These are phyloP conservation scores for Austroboletus niveus DNA, from an alignment of 1,284 basidiomycete genomes.

Conservation along the genomic window DNA sequence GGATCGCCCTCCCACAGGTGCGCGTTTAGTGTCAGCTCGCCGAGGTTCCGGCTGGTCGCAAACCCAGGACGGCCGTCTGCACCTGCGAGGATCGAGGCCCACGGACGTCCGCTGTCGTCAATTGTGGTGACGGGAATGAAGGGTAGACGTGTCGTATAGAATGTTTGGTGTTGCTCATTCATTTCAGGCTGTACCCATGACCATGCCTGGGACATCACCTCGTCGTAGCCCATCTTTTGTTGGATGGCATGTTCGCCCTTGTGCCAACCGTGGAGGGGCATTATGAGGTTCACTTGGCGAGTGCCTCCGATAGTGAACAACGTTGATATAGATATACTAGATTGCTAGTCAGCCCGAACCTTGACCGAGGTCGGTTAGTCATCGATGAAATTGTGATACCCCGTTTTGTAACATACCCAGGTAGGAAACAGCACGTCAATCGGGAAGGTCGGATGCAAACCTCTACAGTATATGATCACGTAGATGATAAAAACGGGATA, in stretches of 20 bases:
- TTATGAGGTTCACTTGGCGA: no score
- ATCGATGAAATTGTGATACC: no score
- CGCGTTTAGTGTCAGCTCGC: constrained; percentile 42
- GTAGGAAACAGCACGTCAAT: no score
- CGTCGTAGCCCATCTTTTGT: constrained; percentile 28
- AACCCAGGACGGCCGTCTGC: constrained; percentile 40
- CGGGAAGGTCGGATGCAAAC: no score
- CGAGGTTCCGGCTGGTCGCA: constrained; percentile 39
- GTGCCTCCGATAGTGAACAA: no score
- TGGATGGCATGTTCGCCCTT: constrained; percentile 39
- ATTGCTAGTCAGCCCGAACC: no score
- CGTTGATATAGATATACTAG: no score
- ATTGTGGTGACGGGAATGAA: constrained; percentile 43
- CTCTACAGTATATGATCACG: no score
- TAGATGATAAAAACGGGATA: no score
- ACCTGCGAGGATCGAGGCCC: constrained; percentile 39
- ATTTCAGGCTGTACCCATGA: constrained; percentile 32
- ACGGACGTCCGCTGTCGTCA: constrained; percentile 36
- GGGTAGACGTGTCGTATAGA: constrained; percentile 36
- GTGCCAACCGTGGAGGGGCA: constrained; percentile 36
- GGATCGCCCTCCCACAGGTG: constrained; percentile 58
- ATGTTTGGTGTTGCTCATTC: constrained; percentile 36
- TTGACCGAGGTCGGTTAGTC: no score
- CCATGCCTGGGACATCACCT: constrained; percentile 29
- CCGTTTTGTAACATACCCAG: no score